Evolutionary conservation across 495 filamentous ascomycete genomes (phyloP), one percentile per base, ranked within the genome.

Genomic region (Trichoderma gamsii): DNA sequence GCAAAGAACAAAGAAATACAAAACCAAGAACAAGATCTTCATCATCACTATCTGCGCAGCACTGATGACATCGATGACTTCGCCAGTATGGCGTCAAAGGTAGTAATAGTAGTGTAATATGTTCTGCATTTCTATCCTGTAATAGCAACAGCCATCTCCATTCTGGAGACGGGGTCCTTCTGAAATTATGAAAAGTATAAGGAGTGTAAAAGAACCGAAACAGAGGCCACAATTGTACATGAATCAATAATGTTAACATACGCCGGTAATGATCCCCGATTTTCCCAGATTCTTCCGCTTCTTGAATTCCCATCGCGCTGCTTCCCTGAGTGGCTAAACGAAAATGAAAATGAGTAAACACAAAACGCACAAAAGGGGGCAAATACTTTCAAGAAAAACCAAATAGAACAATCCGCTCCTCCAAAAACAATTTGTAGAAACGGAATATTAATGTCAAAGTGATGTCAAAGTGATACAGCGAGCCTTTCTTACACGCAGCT

Each of bases 301-400:
- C 56, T 61, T 61, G 16, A 32, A 61, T 61, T 15, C 56, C 56
- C 56, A 61, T 61, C 56, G 27, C 56, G 56, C 56, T 61, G 56
- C 56, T 61, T 61, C 56, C 49, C 56, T 32, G 56, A 12, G 29
- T 61, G 56, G 56, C 56, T 61, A 52, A 52, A 52, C 49, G 56
- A 61, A 71, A 64, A 69, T 64, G 68, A 68, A 66, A 69, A 66
- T 15, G 35, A 43, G 69, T 68, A 70, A 52, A 65, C 64, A 63
- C 23, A 52, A 52, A 69, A 63, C 13, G 32, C 13, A 15, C 9
- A 61, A 61, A 29, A 32, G 16, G 23, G n/a, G 29, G 29, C 29
- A 43, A 23, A 43, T 15, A 43, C 32, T 38, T 38, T 38, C 35
- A 38, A 65, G 2, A 35, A 64, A 35, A 21, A 16, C 29, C 29